A percentile compares a stretch with the other conserved stretches of the same genome.
phyloP scores from a whole-genome alignment of 2,329 filamentous ascomycete genomes.

The Penicillium sumatraense region DNA sequence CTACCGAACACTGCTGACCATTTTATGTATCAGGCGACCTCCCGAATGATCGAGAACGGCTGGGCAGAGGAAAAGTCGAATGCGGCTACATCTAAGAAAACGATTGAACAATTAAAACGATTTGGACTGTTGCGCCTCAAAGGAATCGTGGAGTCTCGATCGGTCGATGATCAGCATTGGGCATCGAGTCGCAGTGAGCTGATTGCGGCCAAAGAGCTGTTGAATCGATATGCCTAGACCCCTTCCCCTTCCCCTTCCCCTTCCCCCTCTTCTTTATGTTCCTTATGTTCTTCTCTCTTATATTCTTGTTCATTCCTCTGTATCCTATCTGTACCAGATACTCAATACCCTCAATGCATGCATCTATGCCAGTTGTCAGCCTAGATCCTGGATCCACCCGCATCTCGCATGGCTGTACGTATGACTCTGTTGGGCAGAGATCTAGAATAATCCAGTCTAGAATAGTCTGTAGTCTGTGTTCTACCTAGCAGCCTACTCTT shows the following conservation, averaged over 20 bases:
- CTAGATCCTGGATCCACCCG: conserved; percentile 7
- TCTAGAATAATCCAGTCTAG: too few relatives aligned
- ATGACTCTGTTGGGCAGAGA: conserved; percentile 19
- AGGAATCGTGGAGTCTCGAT: conserved; percentile 41
- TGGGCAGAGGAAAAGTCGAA: conserved; percentile 15
- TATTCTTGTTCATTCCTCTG: background rate
- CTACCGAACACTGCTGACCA: background rate
- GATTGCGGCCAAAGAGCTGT: conserved; percentile 46
- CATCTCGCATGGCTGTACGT: background rate
- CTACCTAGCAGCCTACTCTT: too few relatives aligned
- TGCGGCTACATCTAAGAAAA: conserved; percentile 25
- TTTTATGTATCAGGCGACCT: conserved; percentile 30
- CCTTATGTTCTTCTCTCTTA: background rate
- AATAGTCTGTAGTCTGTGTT: too few relatives aligned
- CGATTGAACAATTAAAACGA: conserved; percentile 37
- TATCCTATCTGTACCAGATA: background rate
- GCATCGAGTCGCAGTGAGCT: conserved; percentile 44
- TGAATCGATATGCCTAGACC: conserved; percentile 31
- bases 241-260: background rate
- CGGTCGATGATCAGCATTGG: conserved; percentile 33
- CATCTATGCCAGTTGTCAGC: background rate
- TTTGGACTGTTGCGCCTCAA: conserved; percentile 43
- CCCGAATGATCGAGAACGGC: conserved; percentile 28
- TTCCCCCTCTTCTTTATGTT: background rate
- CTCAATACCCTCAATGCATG: background rate